A percentile compares a stretch with the other conserved stretches of the same genome.
Conservation (phyloP, 768 basidiomycete genomes). For the Phallus indusiatus region DNA sequence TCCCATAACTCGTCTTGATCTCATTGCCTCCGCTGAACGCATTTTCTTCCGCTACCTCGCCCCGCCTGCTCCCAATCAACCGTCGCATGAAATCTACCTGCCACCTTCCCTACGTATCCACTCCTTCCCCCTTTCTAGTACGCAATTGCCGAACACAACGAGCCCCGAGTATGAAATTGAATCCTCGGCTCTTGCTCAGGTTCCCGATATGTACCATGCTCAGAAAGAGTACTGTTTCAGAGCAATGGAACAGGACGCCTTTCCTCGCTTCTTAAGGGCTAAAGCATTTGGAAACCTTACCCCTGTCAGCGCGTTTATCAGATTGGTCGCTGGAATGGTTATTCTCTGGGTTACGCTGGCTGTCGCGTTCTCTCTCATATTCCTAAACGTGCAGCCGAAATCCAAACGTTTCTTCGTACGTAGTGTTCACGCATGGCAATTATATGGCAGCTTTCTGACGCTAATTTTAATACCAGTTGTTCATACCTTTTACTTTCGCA, state of each 20-base stretch:
- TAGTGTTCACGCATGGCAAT: conserved; percentile 16
- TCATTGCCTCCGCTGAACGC: conserved; percentile 90
- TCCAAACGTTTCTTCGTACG: conserved; percentile 91
- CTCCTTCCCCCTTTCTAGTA: conserved; percentile 74
- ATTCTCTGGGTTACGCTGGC: conserved; percentile 94
- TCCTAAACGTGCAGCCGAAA: conserved; percentile 89
- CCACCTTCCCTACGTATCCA: conserved; percentile 89
- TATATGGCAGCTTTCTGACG: not conserved
- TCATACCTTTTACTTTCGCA: conserved; percentile 87
- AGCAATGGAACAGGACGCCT: conserved; percentile 92
- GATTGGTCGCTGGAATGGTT: conserved; percentile 77
- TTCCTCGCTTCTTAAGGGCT: conserved; percentile 86
- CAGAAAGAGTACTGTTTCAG: conserved; percentile 98
- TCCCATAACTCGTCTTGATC: conserved; percentile 82
- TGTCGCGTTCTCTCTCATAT: conserved; percentile 82
- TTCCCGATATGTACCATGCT: conserved; percentile 93
- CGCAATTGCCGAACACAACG: conserved; percentile 59
- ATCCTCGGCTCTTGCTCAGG: conserved; percentile 67
- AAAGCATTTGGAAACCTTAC: conserved; percentile 99
- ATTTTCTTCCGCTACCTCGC: conserved; percentile 94
- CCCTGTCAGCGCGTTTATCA: conserved; percentile 77
- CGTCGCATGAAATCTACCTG: conserved; percentile 94
- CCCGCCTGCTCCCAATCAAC: conserved; percentile 62
- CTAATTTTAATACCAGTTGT: conserved; percentile 47
- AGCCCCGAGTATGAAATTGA: conserved; percentile 39